A percentile compares a stretch with the other conserved stretches of the same genome.
Evolutionary conservation across 2,329 filamentous ascomycete species (phyloP).

Genomic region (Ceratocystis colombiana): DNA sequence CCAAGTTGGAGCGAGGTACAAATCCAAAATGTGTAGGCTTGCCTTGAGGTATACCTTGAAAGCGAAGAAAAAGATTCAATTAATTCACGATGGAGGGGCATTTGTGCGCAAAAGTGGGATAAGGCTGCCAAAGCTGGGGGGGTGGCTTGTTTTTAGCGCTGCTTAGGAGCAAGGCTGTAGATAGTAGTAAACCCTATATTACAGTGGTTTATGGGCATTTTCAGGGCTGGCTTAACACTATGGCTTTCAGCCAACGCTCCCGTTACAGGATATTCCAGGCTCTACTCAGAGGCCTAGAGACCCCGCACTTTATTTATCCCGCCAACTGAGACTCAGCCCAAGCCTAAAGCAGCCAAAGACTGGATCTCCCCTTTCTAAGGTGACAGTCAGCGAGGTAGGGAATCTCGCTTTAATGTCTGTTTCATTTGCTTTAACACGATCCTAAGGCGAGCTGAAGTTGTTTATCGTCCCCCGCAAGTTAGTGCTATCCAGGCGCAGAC

Average conservation of each 20-base stretch:
- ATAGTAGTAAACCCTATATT: neutral
- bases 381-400: neutral
- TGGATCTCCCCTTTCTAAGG: neutral
- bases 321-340: neutral
- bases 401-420: neutral
- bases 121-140: neutral
- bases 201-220: neutral
- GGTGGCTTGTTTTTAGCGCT: neutral
- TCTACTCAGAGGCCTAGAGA: neutral
- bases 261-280: neutral
- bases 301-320: slow-evolving; percentile 3
- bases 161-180: neutral
- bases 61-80: neutral
- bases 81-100: slow-evolving; percentile 11
- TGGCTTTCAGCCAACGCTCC: neutral
- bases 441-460: too few relatives aligned
- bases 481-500: too few relatives aligned
- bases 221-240: neutral
- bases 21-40: too few relatives aligned
- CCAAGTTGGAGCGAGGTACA: too few relatives aligned
- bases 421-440: too few relatives aligned
- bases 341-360: neutral
- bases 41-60: too few relatives aligned
- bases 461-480: too few relatives aligned
- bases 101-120: neutral